These are phyloP conservation scores for Daedaleopsis nitida DNA, from an alignment of 768 basidiomycete genomes.

Conservation along the genomic window DNA sequence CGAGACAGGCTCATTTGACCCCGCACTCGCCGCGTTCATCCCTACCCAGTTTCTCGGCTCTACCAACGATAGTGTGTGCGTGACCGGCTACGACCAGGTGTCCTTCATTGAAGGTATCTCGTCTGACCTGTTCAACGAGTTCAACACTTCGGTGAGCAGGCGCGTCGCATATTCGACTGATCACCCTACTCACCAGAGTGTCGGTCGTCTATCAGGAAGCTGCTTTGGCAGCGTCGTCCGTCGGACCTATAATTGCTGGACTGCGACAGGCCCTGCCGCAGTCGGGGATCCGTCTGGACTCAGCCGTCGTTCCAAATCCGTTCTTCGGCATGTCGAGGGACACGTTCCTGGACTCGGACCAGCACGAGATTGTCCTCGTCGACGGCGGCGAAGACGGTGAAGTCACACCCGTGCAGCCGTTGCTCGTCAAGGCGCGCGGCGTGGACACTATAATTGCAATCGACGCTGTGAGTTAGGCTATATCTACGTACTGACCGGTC, in stretches of 20 bases:
- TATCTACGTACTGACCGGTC: not conserved
- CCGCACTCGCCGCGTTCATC: constrained; percentile 68
- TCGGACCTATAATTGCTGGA: constrained; percentile 47
- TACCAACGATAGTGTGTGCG: constrained; percentile 60
- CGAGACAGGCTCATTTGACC: constrained; percentile 77
- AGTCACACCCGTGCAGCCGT: constrained; percentile 69
- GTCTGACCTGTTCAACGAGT: constrained; percentile 66
- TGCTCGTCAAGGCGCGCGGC: constrained; percentile 67
- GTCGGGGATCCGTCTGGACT: constrained; percentile 16
- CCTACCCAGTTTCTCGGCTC: constrained; percentile 69
- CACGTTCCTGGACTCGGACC: constrained; percentile 56
- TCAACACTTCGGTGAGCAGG: constrained; percentile 25
- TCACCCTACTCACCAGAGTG: too few relatives aligned
- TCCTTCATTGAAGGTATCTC: constrained; percentile 78
- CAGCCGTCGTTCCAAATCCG: constrained; percentile 35
- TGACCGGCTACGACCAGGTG: constrained; percentile 73
- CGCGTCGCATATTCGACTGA: not conserved
- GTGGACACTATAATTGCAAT: constrained; percentile 79
- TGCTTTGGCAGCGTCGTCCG: constrained; percentile 33
- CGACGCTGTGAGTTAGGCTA: constrained; percentile 45
- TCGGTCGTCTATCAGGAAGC: constrained; percentile 11
- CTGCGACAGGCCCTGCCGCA: constrained; percentile 34
- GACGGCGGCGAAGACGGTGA: constrained; percentile 73
- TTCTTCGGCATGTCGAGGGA: constrained; percentile 50
- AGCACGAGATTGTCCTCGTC: constrained; percentile 60